A percentile compares a stretch with the other conserved stretches of the same genome.
Evolutionary conservation across 73 alveolate genomes (phyloP).

Genomic region (Paramecium sexaurelia): DNA sequence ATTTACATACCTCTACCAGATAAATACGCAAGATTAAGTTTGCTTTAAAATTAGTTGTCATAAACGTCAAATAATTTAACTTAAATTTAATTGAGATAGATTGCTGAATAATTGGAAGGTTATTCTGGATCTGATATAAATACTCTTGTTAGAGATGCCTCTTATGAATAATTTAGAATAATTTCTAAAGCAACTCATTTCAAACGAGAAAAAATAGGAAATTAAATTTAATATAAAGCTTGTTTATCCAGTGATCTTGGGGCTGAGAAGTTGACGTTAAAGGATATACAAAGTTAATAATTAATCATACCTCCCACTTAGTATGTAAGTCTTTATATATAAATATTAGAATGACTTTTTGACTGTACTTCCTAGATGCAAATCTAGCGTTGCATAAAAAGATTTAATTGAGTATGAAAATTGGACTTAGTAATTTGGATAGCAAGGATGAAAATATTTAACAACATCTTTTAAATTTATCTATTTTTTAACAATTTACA

Average conservation of each 20-base stretch:
- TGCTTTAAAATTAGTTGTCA: conserved; percentile 83
- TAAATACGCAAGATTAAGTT: conserved; percentile 76
- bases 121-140: conserved; percentile 88
- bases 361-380: conserved; percentile 24
- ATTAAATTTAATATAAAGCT: not conserved
- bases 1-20: conserved; percentile 75
- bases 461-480: not conserved
- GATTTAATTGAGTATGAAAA: not conserved
- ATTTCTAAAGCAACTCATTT: conserved; percentile 84
- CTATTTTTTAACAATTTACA: too few relatives aligned
- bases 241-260: not conserved
- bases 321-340: not conserved
- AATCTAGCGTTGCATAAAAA: not conserved
- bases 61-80: conserved; percentile 72
- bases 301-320: not conserved
- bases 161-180: conserved; percentile 84
- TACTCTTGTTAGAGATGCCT: conserved; percentile 90
- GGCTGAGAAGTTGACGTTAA: not conserved
- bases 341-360: conserved; percentile 3
- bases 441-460: conserved; percentile 11
- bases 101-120: conserved; percentile 89
- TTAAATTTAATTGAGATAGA: conserved; percentile 69
- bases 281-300: not conserved
- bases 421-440: conserved; percentile 26
- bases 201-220: conserved; percentile 1